Percentiles rank a stretch among this genome's conserved stretches.
Conservation (phyloP, 768 basidiomycete genomes). For the Suillus sp. region DNA sequence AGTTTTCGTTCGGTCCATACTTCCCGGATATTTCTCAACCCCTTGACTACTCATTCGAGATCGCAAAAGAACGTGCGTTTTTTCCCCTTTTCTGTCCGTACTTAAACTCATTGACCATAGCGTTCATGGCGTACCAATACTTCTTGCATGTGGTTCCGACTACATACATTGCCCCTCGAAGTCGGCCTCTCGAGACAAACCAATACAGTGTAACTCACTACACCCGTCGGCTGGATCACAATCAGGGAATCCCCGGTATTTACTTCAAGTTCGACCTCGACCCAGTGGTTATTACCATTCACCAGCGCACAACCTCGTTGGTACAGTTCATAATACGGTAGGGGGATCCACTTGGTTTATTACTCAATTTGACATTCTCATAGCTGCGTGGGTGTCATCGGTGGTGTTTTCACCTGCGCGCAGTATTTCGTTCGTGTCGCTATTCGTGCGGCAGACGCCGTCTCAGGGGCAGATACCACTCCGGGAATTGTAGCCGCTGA, state of each 20-base stretch:
- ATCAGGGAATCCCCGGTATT: conserved; percentile 85
- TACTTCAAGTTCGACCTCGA: conserved; percentile 99
- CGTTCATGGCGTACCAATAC: conserved; percentile 91
- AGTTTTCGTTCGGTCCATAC: conserved; percentile 95
- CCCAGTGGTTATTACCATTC: conserved; percentile 80
- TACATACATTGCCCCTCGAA: conserved; percentile 80
- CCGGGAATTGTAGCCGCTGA: conserved; percentile 67
- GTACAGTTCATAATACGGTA: conserved; percentile 80
- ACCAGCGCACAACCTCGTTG: conserved; percentile 85
- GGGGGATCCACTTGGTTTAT: conserved; percentile 12
- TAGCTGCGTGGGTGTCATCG: conserved; percentile 88
- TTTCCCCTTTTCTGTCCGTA: conserved; percentile 7
- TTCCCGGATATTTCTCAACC: conserved; percentile 97
- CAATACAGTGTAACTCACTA: conserved; percentile 98
- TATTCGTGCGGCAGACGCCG: conserved; percentile 64
- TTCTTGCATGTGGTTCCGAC: conserved; percentile 96
- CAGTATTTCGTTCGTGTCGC: conserved; percentile 73
- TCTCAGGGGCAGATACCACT: conserved; percentile 52
- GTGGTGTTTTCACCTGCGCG: conserved; percentile 86
- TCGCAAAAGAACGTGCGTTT: conserved; percentile 65
- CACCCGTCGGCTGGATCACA: conserved; percentile 69
- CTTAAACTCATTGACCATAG: conserved; percentile 39
- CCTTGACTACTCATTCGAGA: conserved; percentile 86
- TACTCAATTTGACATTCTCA: conserved; percentile 2
- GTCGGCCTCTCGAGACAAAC: conserved; percentile 64